Percentiles rank a stretch among this genome's conserved stretches.
phyloP scores from a whole-genome alignment of 2,329 filamentous ascomycete species.

The Beauveria varroae region DNA sequence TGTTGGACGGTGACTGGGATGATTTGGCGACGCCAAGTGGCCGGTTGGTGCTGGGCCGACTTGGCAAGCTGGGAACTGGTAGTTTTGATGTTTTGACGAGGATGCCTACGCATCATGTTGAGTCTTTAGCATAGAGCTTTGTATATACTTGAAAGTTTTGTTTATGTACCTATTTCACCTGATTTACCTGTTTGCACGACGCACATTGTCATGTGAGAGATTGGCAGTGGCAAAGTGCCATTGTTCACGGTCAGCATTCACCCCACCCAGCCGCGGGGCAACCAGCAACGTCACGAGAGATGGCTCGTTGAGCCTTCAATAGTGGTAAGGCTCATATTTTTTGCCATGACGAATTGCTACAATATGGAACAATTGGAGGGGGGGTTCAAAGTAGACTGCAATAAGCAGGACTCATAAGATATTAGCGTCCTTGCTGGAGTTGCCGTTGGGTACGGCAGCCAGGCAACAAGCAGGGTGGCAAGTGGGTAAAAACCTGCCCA shows the following conservation, averaged over 20 bases:
- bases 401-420: too few relatives aligned
- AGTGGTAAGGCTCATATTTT: too few relatives aligned
- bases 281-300: background rate
- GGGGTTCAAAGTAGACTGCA: background rate
- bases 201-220: background rate
- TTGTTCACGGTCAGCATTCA: constrained; percentile 1
- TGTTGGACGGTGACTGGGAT: constrained; percentile 85
- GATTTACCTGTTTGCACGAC: background rate
- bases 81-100: constrained; percentile 77
- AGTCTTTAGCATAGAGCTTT: constrained; percentile 17
- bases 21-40: constrained; percentile 78
- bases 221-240: background rate
- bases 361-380: background rate
- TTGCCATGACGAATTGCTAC: too few relatives aligned
- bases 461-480: background rate
- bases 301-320: too few relatives aligned
- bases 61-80: constrained; percentile 81
- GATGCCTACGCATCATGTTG: constrained; percentile 45
- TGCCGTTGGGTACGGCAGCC: too few relatives aligned
- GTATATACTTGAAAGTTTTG: background rate
- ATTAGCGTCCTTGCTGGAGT: too few relatives aligned
- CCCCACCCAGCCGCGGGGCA: constrained; percentile 18
- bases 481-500: constrained; percentile 14
- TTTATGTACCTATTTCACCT: background rate
- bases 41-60: constrained; percentile 77